phyloP scores from a whole-genome alignment of 1,139 yeast genomes.

The Saccharomycopsis hybrid region DNA sequence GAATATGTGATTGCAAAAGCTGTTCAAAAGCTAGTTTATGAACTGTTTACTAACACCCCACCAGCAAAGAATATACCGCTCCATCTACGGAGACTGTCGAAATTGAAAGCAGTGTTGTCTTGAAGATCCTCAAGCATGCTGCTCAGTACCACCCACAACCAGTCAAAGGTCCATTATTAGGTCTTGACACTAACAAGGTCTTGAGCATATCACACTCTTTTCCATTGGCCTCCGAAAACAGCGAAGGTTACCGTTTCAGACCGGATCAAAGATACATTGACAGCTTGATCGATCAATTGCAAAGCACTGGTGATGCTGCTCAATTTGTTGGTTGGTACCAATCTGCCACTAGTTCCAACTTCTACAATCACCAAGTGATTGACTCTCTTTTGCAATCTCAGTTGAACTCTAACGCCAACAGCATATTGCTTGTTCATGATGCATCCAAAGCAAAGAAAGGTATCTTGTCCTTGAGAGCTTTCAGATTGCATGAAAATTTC shows the following conservation, averaged over 20 bases:
- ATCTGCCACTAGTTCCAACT: slow-evolving; percentile 62
- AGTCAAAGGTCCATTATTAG: slow-evolving; percentile 72
- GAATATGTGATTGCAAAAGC: too few relatives aligned
- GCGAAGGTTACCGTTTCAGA: slow-evolving; percentile 38
- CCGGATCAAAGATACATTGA: slow-evolving; percentile 65
- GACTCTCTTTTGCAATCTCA: slow-evolving; percentile 67
- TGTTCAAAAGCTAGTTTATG: too few relatives aligned
- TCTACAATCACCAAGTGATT: slow-evolving; percentile 56
- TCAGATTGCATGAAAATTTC: slow-evolving; percentile 60
- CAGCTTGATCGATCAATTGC: slow-evolving; percentile 58
- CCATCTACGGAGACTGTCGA: slow-evolving; percentile 43
- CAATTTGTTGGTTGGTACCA: slow-evolving; percentile 84
- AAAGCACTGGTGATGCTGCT: slow-evolving; percentile 59
- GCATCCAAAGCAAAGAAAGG: slow-evolving; percentile 55
- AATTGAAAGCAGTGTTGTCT: slow-evolving; percentile 54
- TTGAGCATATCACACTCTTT: slow-evolving; percentile 52
- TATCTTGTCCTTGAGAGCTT: slow-evolving; percentile 56
- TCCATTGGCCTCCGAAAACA: slow-evolving; percentile 42
- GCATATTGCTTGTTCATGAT: slow-evolving; percentile 68
- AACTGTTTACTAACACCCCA: too few relatives aligned
- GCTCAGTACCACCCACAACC: slow-evolving; percentile 62
- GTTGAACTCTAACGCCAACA: slow-evolving; percentile 50
- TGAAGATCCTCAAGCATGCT: slow-evolving; percentile 69
- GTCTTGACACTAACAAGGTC: slow-evolving; percentile 56
- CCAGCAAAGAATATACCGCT: slow-evolving; percentile 19